A percentile compares a stretch with the other conserved stretches of the same genome.
Evolutionary conservation across 2,329 filamentous ascomycete species (phyloP).

Genomic region (Calonectria pseudoturangicola): DNA sequence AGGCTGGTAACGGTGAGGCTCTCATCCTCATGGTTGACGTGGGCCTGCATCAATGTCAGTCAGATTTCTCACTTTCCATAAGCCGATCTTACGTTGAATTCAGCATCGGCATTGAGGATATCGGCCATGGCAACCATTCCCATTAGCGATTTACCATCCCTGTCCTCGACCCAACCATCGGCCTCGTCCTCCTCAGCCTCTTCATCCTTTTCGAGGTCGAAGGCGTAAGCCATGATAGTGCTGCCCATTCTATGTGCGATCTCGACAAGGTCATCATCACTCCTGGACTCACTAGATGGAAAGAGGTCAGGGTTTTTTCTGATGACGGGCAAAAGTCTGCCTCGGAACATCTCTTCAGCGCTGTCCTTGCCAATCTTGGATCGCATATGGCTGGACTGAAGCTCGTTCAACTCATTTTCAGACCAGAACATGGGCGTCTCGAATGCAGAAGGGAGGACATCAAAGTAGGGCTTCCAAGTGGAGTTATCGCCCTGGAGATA

Average conservation of each 20-base stretch:
- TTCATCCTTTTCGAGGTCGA: constrained; percentile 81
- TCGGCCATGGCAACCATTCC: constrained; percentile 95
- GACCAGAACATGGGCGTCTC: constrained; percentile 95
- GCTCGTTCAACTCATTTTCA: constrained; percentile 78
- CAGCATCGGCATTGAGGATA: constrained; percentile 90
- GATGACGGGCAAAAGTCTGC: constrained; percentile 71
- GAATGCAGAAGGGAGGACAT: constrained; percentile 82
- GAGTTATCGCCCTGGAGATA: constrained; percentile 75
- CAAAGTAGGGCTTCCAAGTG: constrained; percentile 85
- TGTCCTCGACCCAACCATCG: constrained; percentile 80
- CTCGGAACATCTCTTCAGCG: constrained; percentile 81
- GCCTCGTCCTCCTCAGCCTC: constrained; percentile 75
- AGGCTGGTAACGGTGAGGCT: constrained; percentile 83
- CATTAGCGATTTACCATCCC: constrained; percentile 76
- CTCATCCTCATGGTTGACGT: constrained; percentile 72
- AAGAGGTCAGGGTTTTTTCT: constrained; percentile 68
- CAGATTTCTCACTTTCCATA: not conserved
- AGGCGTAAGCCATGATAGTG: constrained; percentile 94
- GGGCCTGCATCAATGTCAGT: constrained; percentile 61
- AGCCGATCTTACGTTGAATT: constrained; percentile 80
- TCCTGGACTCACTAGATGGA: constrained; percentile 56
- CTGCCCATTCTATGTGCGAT: constrained; percentile 88
- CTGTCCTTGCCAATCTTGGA: constrained; percentile 84
- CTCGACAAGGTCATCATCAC: constrained; percentile 67
- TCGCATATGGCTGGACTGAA: constrained; percentile 86